Conservation (phyloP, 345 rosid species). For the Rubroshorea leprosula region DNA sequence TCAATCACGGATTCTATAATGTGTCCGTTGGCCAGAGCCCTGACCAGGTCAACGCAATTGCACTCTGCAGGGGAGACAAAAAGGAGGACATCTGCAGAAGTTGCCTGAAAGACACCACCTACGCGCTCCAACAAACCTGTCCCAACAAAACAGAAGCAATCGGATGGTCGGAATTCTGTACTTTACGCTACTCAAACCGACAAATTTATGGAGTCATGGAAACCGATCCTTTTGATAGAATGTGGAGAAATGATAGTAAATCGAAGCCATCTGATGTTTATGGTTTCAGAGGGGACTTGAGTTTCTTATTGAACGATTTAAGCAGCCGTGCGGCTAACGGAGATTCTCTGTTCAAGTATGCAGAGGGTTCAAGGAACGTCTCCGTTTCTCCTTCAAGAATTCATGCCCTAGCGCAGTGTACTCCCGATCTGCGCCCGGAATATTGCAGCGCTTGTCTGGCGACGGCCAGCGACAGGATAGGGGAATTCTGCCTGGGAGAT, state of each 20-base stretch:
- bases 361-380: not conserved
- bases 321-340: not conserved
- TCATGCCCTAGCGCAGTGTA: slow-evolving; percentile 14
- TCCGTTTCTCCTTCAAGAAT: not conserved
- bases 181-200: too few species aligned
- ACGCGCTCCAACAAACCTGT: not conserved
- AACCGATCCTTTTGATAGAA: not conserved
- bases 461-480: not conserved
- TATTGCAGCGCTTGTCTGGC: slow-evolving; percentile 6
- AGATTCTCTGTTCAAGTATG: slow-evolving; percentile 2
- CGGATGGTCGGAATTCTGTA: slow-evolving; percentile 10
- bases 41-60: too few species aligned
- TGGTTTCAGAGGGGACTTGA: not conserved
- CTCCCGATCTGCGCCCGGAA: slow-evolving; percentile 4
- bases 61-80: too few species aligned
- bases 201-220: too few species aligned
- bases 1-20: too few species aligned
- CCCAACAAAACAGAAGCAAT: slow-evolving; percentile 6
- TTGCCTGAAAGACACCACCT: slow-evolving; percentile 12
- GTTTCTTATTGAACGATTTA: not conserved
- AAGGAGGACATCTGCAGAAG: too few species aligned
- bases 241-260: not conserved
- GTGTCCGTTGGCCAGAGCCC: too few species aligned
- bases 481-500: not conserved
- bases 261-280: not conserved